Percentiles rank a stretch among this genome's conserved stretches.
phyloP scores from a whole-genome alignment of 768 basidiomycete genomes.

The Russula olivacea region DNA sequence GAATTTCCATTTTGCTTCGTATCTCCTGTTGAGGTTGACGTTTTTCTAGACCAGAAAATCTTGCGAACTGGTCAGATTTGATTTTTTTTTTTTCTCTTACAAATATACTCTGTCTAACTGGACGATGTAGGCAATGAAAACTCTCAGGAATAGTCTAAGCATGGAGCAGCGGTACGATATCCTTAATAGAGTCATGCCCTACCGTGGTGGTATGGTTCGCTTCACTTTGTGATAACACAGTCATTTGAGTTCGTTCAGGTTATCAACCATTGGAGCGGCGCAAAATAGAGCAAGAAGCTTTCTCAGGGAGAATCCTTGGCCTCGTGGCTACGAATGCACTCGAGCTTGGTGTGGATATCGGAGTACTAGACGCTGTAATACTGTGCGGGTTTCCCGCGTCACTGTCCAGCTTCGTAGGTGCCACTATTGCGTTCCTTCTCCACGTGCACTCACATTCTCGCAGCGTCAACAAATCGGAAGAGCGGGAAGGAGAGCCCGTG shows the following conservation, averaged over 20 bases:
- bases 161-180: conserved; percentile 74
- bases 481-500: conserved; percentile 74
- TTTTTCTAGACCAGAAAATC: conserved; percentile 59
- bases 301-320: conserved; percentile 75
- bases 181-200: conserved; percentile 68
- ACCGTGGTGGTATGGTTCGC: conserved; percentile 62
- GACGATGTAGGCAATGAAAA: conserved; percentile 63
- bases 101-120: background rate
- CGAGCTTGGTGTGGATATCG: conserved; percentile 89
- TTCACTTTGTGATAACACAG: background rate
- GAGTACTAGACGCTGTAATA: conserved; percentile 80
- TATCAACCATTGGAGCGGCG: conserved; percentile 57
- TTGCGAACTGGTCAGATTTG: conserved; percentile 71
- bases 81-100: too few species aligned
- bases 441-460: background rate
- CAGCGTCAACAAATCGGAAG: conserved; percentile 87
- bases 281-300: conserved; percentile 79
- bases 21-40: background rate
- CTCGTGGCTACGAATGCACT: conserved; percentile 88
- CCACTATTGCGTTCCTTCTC: too few species aligned
- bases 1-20: conserved; percentile 1
- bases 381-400: conserved; percentile 81
- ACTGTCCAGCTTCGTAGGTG: conserved; percentile 70
- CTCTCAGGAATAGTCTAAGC: conserved; percentile 61
- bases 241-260: conserved; percentile 2